Conservation (phyloP, 2,329 filamentous ascomycete genomes). For the Hysterium pulicare region DNA sequence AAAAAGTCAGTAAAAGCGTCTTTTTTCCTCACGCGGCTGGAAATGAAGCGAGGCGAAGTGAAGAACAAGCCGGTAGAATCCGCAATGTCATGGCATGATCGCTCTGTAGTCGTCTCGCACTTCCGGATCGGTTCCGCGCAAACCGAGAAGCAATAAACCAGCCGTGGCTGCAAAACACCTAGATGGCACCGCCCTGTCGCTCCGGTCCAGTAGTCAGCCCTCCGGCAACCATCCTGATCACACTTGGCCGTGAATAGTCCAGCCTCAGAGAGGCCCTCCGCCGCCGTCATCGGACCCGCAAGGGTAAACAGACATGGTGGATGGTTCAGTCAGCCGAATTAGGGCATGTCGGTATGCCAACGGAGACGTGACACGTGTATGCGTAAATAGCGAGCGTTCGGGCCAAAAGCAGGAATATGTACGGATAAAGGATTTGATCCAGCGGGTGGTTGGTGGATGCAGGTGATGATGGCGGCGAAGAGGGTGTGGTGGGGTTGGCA, state of each 20-base stretch:
- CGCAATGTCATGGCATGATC: too few species aligned
- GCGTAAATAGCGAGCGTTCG: constrained; percentile 15
- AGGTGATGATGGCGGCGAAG: neutral
- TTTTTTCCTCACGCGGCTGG: too few species aligned
- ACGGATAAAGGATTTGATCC: neutral
- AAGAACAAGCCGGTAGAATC: too few species aligned
- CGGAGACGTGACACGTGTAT: constrained; percentile 37
- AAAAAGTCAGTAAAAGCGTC: too few species aligned
- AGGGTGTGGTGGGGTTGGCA: neutral
- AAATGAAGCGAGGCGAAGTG: neutral
- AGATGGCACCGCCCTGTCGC: too few species aligned
- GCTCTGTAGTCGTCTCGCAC: too few species aligned
- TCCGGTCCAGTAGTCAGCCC: too few species aligned
- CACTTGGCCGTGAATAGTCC: too few species aligned
- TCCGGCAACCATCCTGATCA: too few species aligned
- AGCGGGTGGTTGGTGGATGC: neutral
- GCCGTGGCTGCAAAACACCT: too few species aligned
- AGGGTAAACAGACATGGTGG: neutral
- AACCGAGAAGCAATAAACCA: too few species aligned
- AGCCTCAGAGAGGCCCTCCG: neutral
- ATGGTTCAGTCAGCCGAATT: neutral
- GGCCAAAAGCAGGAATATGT: constrained; percentile 5
- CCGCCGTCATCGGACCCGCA: neutral
- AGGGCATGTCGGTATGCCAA: constrained; percentile 17
- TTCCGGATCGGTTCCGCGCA: too few species aligned